A percentile compares a stretch with the other conserved stretches of the same genome.
These are phyloP conservation scores for Pichia norvegensis DNA, from an alignment of 1,139 yeast genomes.

Conservation along the genomic window DNA sequence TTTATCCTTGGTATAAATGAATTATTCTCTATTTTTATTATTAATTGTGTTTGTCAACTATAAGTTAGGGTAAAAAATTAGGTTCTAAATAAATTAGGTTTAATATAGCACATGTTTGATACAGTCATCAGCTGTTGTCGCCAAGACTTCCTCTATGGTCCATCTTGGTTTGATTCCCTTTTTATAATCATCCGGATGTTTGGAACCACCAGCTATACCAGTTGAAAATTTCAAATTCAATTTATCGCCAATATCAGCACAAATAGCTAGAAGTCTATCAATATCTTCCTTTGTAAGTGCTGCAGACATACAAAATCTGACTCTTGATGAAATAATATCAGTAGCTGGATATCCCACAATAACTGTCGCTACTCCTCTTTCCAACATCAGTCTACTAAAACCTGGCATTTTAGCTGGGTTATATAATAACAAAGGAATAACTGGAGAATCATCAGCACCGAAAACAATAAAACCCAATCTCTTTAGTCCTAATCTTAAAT, in stretches of 20 bases:
- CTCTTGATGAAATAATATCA: conserved; percentile 82
- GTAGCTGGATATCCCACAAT: conserved; percentile 98
- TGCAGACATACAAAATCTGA: conserved; percentile 86
- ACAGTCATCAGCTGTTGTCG: conserved; percentile 67
- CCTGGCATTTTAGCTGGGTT: conserved; percentile 95
- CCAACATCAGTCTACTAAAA: conserved; percentile 72
- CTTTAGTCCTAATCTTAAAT: conserved; percentile 81
- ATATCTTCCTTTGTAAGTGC: conserved; percentile 91
- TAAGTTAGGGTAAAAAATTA: neutral
- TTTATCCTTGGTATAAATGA: neutral
- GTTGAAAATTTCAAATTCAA: conserved; percentile 70
- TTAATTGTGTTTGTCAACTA: neutral
- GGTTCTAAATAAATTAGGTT: neutral
- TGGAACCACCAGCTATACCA: conserved; percentile 64
- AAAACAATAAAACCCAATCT: conserved; percentile 88
- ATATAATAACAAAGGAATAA: conserved; percentile 78
- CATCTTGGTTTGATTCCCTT: conserved; percentile 64
- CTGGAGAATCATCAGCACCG: conserved; percentile 96
- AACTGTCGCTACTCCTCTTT: conserved; percentile 82
- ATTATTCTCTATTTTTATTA: neutral
- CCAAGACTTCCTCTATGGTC: conserved; percentile 69
- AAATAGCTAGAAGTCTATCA: conserved; percentile 65
- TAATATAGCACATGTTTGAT: conserved; percentile 32
- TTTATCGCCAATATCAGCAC: conserved; percentile 74
- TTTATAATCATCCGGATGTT: conserved; percentile 38